A percentile compares a stretch with the other conserved stretches of the same genome.
phyloP scores from a whole-genome alignment of 768 basidiomycete genomes.

The Boletus rubropictus region DNA sequence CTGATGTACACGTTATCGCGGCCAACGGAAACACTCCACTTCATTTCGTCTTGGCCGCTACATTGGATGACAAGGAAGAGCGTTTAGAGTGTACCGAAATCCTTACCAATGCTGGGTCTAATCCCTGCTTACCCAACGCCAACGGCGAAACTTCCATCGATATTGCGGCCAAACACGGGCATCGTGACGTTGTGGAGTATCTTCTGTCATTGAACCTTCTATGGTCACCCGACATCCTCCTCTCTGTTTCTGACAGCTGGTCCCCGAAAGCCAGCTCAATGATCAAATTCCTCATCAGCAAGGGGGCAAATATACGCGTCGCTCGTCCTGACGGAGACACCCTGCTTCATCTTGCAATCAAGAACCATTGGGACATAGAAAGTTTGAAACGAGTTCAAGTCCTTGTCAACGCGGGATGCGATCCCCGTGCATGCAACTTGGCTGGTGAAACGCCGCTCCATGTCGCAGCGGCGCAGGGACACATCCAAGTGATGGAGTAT shows the following conservation, averaged over 20 bases:
- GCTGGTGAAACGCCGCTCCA: neutral
- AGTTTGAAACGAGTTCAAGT: neutral
- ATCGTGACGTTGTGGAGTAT: neutral
- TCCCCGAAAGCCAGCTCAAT: neutral
- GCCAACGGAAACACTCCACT: neutral
- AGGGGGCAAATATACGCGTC: neutral
- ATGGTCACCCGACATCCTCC: neutral
- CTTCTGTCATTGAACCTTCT: neutral
- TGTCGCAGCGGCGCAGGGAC: neutral
- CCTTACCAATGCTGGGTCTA: neutral
- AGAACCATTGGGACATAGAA: neutral
- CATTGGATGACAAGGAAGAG: neutral
- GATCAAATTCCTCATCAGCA: neutral
- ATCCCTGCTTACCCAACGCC: neutral
- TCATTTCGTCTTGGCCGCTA: neutral
- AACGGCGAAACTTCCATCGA: neutral
- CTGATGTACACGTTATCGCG: neutral
- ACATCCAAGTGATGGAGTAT: neutral
- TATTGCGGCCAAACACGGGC: neutral
- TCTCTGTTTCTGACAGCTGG: neutral
- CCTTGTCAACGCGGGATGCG: neutral
- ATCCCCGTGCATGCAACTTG: neutral
- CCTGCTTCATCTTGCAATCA: neutral
- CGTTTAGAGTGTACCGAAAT: neutral
- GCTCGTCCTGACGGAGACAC: neutral